These are phyloP conservation scores for Conringia planisiliqua DNA, from an alignment of 345 rosid species.

Conservation along the genomic window DNA sequence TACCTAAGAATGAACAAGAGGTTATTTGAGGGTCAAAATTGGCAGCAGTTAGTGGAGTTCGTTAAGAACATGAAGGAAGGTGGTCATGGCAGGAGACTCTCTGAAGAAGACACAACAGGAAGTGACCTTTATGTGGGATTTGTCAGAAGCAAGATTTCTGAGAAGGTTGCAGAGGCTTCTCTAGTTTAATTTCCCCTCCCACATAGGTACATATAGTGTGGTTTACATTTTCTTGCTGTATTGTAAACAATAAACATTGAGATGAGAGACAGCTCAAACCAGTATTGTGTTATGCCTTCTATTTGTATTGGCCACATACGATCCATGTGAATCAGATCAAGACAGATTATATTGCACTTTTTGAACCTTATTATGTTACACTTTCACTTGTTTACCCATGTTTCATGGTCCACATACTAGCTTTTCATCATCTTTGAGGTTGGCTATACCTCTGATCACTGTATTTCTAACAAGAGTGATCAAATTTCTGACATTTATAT, in stretches of 20 bases:
- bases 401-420: too few relatives aligned
- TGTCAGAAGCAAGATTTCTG: constrained; percentile 38
- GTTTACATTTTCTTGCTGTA: too few relatives aligned
- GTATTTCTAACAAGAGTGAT: too few relatives aligned
- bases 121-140: constrained; percentile 65
- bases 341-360: too few relatives aligned
- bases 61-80: constrained; percentile 77
- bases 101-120: constrained; percentile 53
- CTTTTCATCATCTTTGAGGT: too few relatives aligned
- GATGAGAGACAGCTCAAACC: constrained; percentile 6
- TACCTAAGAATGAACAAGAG: constrained; percentile 81
- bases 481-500: too few relatives aligned
- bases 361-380: too few relatives aligned
- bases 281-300: neutral
- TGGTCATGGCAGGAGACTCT: constrained; percentile 47
- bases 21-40: constrained; percentile 78
- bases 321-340: too few relatives aligned
- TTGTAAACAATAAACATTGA: constrained; percentile 7
- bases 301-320: too few relatives aligned
- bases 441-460: too few relatives aligned
- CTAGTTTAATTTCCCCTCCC: constrained; percentile 33
- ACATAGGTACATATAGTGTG: constrained; percentile 11
- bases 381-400: too few relatives aligned
- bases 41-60: constrained; percentile 79
- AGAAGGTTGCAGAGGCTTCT: constrained; percentile 39